These are phyloP conservation scores for Ogataea trehalophila DNA, from an alignment of 805 yeast genomes.

Conservation along the genomic window DNA sequence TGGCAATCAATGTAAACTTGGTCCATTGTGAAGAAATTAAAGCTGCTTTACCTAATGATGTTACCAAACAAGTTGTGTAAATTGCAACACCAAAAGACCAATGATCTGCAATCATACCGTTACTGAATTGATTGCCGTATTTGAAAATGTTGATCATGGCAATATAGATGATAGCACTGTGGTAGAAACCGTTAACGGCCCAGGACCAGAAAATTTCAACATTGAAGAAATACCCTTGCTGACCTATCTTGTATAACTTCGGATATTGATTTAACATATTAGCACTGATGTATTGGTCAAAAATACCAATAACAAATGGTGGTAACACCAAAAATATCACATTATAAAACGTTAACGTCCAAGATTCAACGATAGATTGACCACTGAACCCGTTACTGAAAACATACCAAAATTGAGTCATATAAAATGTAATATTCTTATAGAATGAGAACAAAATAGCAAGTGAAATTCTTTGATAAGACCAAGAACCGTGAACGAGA, in stretches of 20 bases:
- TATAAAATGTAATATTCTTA: slow-evolving; percentile 90
- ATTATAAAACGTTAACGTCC: slow-evolving; percentile 96
- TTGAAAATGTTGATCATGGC: slow-evolving; percentile 65
- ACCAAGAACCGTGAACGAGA: slow-evolving; percentile 96
- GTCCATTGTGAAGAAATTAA: slow-evolving; percentile 92
- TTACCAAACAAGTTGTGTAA: slow-evolving; percentile 80
- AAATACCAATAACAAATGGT: slow-evolving; percentile 92
- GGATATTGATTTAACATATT: slow-evolving; percentile 88
- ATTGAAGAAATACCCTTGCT: slow-evolving; percentile 80
- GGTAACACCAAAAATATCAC: slow-evolving; percentile 93
- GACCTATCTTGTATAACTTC: slow-evolving; percentile 87
- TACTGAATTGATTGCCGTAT: slow-evolving; percentile 57
- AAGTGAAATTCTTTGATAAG: slow-evolving; percentile 87
- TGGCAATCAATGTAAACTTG: slow-evolving; percentile 82
- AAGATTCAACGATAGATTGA: slow-evolving; percentile 91
- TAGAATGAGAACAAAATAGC: slow-evolving; percentile 94
- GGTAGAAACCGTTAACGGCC: slow-evolving; percentile 94
- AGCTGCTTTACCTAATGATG: slow-evolving; percentile 94
- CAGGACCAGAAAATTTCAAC: slow-evolving; percentile 95
- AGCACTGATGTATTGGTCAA: slow-evolving; percentile 94
- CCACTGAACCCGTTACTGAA: slow-evolving; percentile 91
- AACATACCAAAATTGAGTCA: slow-evolving; percentile 98
- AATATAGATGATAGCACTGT: slow-evolving; percentile 78
- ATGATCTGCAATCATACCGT: slow-evolving; percentile 74
- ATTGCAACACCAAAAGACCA: slow-evolving; percentile 96